Evolutionary conservation across 2,329 filamentous ascomycete species (phyloP).

Genomic region (Massarina eburnea): DNA sequence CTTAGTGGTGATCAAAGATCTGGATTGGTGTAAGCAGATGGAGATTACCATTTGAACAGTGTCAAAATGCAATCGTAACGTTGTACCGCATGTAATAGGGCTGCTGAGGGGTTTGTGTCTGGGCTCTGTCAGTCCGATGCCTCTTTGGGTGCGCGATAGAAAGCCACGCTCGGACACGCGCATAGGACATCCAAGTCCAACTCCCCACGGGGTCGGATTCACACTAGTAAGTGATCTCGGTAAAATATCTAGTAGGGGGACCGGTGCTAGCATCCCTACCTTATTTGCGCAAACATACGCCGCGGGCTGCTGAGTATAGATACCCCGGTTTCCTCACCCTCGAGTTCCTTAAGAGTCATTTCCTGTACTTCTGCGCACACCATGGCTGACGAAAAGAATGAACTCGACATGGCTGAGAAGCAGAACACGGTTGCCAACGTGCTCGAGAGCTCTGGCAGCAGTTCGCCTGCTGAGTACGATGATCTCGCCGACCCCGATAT

Average conservation of each 20-base stretch:
- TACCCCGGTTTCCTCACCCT: slow-evolving; percentile 16
- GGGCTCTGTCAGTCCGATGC: slow-evolving; percentile 10
- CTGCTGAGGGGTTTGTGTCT: slow-evolving; percentile 6
- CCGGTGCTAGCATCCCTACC: slow-evolving; percentile 2
- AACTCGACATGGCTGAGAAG: slow-evolving; percentile 26
- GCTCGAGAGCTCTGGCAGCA: slow-evolving; percentile 27
- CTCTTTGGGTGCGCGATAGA: slow-evolving; percentile 13
- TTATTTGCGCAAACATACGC: not conserved
- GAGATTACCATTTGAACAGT: not conserved
- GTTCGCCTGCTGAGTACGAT: slow-evolving; percentile 30
- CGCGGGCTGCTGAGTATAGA: slow-evolving; percentile 23
- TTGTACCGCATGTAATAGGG: slow-evolving; percentile 25
- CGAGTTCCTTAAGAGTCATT: not conserved
- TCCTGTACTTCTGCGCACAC: slow-evolving; percentile 18
- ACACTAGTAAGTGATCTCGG: slow-evolving; percentile 20
- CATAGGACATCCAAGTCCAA: slow-evolving; percentile 32
- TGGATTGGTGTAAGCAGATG: not conserved
- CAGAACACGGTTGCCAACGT: slow-evolving; percentile 23
- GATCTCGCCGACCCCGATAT: slow-evolving; percentile 39
- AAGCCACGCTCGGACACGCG: slow-evolving; percentile 30
- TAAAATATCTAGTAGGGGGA: slow-evolving; percentile 13
- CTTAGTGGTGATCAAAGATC: not conserved
- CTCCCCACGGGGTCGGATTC: slow-evolving; percentile 37
- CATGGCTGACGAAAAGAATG: slow-evolving; percentile 37
- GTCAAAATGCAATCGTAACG: slow-evolving; percentile 17